Conservation (phyloP, 1,284 basidiomycete species). For the Ustilago sp. region DNA sequence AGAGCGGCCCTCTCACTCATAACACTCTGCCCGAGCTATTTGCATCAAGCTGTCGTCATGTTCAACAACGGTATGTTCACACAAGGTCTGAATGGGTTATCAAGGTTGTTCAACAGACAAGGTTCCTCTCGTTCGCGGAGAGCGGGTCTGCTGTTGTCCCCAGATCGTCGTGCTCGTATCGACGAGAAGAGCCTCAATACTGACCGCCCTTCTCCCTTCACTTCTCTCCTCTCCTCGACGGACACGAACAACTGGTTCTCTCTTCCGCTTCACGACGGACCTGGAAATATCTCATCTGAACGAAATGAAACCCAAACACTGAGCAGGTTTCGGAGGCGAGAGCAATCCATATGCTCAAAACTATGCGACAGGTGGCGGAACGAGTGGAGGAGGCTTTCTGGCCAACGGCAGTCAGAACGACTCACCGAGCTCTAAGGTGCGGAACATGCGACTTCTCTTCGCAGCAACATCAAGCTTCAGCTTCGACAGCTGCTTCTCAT, state of each 20-base stretch:
- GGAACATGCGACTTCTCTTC: slow-evolving; percentile 3
- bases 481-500: background rate
- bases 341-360: slow-evolving; percentile 59
- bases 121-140: no score
- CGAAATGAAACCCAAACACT: no score
- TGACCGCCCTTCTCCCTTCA: no score
- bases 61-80: slow-evolving; percentile 47
- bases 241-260: no score
- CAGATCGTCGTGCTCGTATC: background rate
- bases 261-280: no score
- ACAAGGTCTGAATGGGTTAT: background rate
- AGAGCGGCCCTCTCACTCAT: no score
- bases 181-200: no score
- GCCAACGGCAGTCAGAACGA: slow-evolving; percentile 49
- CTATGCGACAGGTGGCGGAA: slow-evolving; percentile 56
- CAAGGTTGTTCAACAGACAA: background rate
- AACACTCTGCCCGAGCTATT: no score
- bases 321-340: slow-evolving; percentile 32
- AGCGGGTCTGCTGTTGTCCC: background rate
- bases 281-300: no score
- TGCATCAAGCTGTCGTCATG: slow-evolving; percentile 7
- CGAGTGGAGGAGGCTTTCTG: slow-evolving; percentile 56
- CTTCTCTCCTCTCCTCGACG: no score
- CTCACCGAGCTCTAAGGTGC: slow-evolving; percentile 49
- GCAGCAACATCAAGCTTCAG: background rate